Conservation (phyloP, 1,139 yeast species). For the Komagataea norvegica region DNA sequence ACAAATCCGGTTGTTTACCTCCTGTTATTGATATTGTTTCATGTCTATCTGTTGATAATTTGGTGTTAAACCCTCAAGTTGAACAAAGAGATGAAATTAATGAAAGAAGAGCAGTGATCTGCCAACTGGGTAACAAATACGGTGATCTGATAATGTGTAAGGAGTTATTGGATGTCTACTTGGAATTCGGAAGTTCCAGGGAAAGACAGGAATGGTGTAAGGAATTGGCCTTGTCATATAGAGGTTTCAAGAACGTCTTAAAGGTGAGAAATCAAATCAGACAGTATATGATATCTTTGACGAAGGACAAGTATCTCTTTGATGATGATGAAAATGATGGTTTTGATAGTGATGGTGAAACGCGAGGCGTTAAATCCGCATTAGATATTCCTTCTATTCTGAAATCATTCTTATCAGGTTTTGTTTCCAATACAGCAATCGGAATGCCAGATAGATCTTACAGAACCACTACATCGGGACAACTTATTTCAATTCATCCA, state of each 20-base stretch:
- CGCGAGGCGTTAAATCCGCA: slow-evolving; percentile 24
- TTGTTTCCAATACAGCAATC: slow-evolving; percentile 79
- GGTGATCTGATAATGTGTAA: slow-evolving; percentile 86
- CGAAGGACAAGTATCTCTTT: slow-evolving; percentile 21
- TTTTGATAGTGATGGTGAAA: slow-evolving; percentile 18
- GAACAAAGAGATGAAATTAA: slow-evolving; percentile 79
- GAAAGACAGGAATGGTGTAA: slow-evolving; percentile 80
- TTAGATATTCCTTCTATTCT: slow-evolving; percentile 57
- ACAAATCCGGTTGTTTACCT: slow-evolving; percentile 49
- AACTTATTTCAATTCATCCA: slow-evolving; percentile 83
- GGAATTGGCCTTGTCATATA: slow-evolving; percentile 65
- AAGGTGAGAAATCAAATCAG: slow-evolving; percentile 73
- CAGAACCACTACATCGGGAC: slow-evolving; percentile 78
- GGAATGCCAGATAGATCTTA: slow-evolving; percentile 95
- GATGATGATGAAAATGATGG: slow-evolving; percentile 26
- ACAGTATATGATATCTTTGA: slow-evolving; percentile 52
- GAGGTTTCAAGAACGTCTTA: slow-evolving; percentile 75
- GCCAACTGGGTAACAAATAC: slow-evolving; percentile 62
- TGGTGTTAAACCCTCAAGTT: slow-evolving; percentile 72
- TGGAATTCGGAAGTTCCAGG: slow-evolving; percentile 40
- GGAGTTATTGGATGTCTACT: slow-evolving; percentile 65
- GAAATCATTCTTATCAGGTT: slow-evolving; percentile 79
- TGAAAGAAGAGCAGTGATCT: slow-evolving; percentile 52
- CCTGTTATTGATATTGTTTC: slow-evolving; percentile 86
- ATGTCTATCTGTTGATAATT: slow-evolving; percentile 87